Base-by-base conservation (phyloP, 805 yeast species). In the Hanseniaspora hatyaiensis region DNA sequence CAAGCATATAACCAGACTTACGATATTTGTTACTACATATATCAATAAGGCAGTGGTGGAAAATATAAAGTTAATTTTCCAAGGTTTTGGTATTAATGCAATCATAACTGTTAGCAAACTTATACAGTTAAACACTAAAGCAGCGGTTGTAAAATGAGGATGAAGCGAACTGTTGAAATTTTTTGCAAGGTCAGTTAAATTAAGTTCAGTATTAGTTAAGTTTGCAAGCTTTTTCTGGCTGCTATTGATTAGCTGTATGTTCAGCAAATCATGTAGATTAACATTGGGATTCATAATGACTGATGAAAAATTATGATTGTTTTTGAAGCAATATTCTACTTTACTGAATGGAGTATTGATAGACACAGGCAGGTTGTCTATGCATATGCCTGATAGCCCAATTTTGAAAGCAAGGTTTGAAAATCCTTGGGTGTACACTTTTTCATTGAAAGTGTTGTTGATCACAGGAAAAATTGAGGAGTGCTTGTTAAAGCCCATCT, bases 301-400 rank as follows among this genome's bases (percentile, higher is more conserved):
- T 12, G 24, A 30, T 12, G 31, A 28, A 30, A 40, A 40, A 24
- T 47, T 34, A 31, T 55, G 51, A 45, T 58, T 59, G 30, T 61
- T 53, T 18, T 59, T 54, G 38, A 55, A 62, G 34, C 66, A 63
- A 1, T 57, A 44, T 1, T 58, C 44, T 8, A 56, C 40, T 23
- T 49, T 37, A 12, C 34, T 44, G 32, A 54, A 52, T 36, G 57
- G 57, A n/a, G 39, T 37, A 6, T 43, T 34, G 1, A 42, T 42
- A 3, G 47, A 31, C 6, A 42, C 47, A 24, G 67, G 67, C 3
- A 63, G 33, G 34, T 60, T 51, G 6, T 66, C 66, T 4, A 77
- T 60, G 57, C 87, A 80, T 22, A 77, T 60, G 1, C 79, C 77
- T 54, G 75, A 54, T 53, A 77, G 78, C 8, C 81, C 80, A 8